Evolutionary conservation across 2,329 filamentous ascomycete species (phyloP), one percentile per base, ranked within the genome.

Genomic region (Fusarium succisae): DNA sequence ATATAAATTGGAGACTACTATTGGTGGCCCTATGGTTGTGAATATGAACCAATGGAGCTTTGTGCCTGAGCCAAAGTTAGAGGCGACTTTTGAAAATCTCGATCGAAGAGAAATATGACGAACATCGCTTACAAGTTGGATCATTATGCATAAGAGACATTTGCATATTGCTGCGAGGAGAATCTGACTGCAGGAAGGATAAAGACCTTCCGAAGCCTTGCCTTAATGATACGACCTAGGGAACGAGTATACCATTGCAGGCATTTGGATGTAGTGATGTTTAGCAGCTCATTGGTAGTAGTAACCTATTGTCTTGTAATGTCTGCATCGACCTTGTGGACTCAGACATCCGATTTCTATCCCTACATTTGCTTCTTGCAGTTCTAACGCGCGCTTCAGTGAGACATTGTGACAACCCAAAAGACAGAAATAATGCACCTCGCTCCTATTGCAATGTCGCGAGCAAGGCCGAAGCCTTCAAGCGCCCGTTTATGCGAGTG

Each of bases 51-150:
- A 64, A 64, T 64, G 39, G 24, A 32, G n/a, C 14, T 56, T 37
- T 63, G 22, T 53, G 30, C 32, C 51, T 69, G 65, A 30, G 24
- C 38, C 50, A 56, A n/a, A 22, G 43, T 55, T 41, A 22, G 15
- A 48, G 26, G 26, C n/a, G 26, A n/a, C 14, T 37, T 32, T 38
- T 38, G 38, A 32, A 18, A 44, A 69, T 69, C 66, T 69, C 65
- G 57, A 69, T 69, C 32, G 18, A 39, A 26, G 32, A 38, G 17
- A 66, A 26, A 48, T 54, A 68, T 68, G 48, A 62, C 47, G 45
- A 67, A 61, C 15, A 45, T 26, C 45, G 37, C 64, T 63, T 44
- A 45, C 63, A 51, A 18, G 26, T 53, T 39, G 44, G 50, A 38
- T 28, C 22, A 37, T 47, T 32, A 38, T 54, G 30, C 48, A 58